Percentiles rank a stretch among this genome's conserved stretches.
phyloP scores from a whole-genome alignment of 345 rosid species.

The Hibiscus tridactylites region DNA sequence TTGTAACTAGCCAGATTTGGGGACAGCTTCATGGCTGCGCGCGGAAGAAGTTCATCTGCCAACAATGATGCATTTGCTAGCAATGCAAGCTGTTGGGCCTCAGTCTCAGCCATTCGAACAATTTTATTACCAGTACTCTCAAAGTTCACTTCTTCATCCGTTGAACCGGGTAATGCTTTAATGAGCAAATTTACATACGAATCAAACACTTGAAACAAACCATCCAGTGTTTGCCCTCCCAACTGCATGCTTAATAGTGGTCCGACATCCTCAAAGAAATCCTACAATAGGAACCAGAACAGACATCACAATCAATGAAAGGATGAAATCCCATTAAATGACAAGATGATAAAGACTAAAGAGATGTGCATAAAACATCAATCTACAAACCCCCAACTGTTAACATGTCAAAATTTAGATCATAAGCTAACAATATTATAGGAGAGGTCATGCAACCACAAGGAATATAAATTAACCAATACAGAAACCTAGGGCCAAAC shows the following conservation, averaged over 20 bases:
- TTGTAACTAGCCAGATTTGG: conserved; percentile 47
- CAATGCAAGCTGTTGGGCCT: conserved; percentile 91
- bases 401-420: neutral
- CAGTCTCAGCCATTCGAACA: conserved; percentile 91
- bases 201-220: conserved; percentile 86
- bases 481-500: neutral
- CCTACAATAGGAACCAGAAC: conserved; percentile 37
- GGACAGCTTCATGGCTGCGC: conserved; percentile 94
- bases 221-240: conserved; percentile 91
- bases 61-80: conserved; percentile 93
- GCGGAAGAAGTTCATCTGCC: conserved; percentile 95
- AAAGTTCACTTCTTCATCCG: conserved; percentile 87
- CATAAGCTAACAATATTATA: neutral
- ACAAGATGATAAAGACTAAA: neutral
- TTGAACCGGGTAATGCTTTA: conserved; percentile 91
- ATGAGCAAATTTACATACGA: conserved; percentile 79
- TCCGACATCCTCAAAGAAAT: conserved; percentile 97
- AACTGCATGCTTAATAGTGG: conserved; percentile 96
- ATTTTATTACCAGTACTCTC: conserved; percentile 71
- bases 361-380: neutral
- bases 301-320: neutral
- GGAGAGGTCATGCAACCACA: neutral
- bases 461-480: neutral
- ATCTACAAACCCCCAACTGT: neutral
- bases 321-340: neutral